Conservation (phyloP, 2,329 filamentous ascomycete species). For the Pyricularia sp. region DNA sequence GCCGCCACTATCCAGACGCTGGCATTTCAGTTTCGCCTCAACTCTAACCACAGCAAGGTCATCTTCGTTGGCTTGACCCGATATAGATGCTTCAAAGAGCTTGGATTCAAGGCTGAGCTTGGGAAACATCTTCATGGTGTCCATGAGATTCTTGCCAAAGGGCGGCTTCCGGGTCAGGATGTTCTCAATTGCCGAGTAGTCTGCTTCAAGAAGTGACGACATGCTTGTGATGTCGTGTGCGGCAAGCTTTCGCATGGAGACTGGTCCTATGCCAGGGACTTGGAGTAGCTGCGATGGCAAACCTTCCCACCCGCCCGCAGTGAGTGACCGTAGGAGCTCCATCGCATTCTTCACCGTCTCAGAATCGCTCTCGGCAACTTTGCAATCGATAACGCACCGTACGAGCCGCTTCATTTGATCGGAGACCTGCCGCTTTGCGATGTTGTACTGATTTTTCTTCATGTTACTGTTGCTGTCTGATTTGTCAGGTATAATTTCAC, state of each 20-base stretch:
- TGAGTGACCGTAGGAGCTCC: slow-evolving; percentile 68
- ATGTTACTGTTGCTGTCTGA: slow-evolving; percentile 41
- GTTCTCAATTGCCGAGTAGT: slow-evolving; percentile 66
- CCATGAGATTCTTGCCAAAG: slow-evolving; percentile 63
- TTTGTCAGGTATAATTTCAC: slow-evolving; percentile 48
- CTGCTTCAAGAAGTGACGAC: slow-evolving; percentile 55
- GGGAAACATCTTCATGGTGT: slow-evolving; percentile 62
- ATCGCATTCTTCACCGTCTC: slow-evolving; percentile 59
- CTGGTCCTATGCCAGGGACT: slow-evolving; percentile 67
- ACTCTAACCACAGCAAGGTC: slow-evolving; percentile 47
- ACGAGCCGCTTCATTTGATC: slow-evolving; percentile 60
- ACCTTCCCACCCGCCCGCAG: slow-evolving; percentile 72
- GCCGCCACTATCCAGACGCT: slow-evolving; percentile 50
- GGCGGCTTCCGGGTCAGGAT: slow-evolving; percentile 72
- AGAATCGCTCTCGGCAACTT: slow-evolving; percentile 45
- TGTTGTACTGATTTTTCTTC: slow-evolving; percentile 44
- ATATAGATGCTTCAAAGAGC: slow-evolving; percentile 20
- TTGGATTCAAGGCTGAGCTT: slow-evolving; percentile 32
- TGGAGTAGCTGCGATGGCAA: slow-evolving; percentile 75
- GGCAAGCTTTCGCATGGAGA: slow-evolving; percentile 64
- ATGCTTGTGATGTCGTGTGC: slow-evolving; percentile 63
- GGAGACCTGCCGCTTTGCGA: slow-evolving; percentile 56
- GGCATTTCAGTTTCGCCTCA: slow-evolving; percentile 58
- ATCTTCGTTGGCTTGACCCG: slow-evolving; percentile 22
- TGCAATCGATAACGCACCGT: slow-evolving; percentile 69